Conservation (phyloP, 495 filamentous ascomycete species). For the Hyaloscypha variabilis region DNA sequence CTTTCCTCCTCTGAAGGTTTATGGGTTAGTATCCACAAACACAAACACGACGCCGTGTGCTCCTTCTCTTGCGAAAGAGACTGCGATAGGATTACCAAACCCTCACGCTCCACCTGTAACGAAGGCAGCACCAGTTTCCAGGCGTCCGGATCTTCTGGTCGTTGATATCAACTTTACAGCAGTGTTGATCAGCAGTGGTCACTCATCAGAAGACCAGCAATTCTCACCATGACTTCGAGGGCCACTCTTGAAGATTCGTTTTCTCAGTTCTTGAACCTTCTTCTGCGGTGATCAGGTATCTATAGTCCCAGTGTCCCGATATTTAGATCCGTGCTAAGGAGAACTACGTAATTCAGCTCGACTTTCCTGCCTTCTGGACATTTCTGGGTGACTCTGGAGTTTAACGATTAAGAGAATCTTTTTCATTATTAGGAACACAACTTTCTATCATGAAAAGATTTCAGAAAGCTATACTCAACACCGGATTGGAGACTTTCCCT, state of each 20-base stretch:
- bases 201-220: not conserved
- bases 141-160: constrained; percentile 1
- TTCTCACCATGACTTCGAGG: not conserved
- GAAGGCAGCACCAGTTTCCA: constrained; percentile 16
- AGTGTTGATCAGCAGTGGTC: not conserved
- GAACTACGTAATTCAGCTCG: not conserved
- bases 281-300: not conserved
- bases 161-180: not conserved
- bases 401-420: too few species aligned
- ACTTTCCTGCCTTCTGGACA: not conserved
- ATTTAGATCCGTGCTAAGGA: not conserved
- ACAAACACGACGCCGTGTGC: constrained; percentile 19
- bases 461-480: too few species aligned
- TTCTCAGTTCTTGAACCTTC: not conserved
- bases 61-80: constrained; percentile 16
- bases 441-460: too few species aligned
- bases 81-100: constrained; percentile 17
- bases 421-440: too few species aligned
- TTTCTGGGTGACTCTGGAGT: not conserved
- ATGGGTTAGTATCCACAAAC: constrained; percentile 18
- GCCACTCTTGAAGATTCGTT: not conserved
- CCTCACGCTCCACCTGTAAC: constrained; percentile 20
- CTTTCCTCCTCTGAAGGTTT: constrained; percentile 16
- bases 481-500: too few species aligned
- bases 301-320: not conserved